Percentiles rank a stretch among this genome's conserved stretches.
These are phyloP conservation scores for Epichloe gansuensis DNA, from an alignment of 2,329 filamentous ascomycete species.

Conservation along the genomic window DNA sequence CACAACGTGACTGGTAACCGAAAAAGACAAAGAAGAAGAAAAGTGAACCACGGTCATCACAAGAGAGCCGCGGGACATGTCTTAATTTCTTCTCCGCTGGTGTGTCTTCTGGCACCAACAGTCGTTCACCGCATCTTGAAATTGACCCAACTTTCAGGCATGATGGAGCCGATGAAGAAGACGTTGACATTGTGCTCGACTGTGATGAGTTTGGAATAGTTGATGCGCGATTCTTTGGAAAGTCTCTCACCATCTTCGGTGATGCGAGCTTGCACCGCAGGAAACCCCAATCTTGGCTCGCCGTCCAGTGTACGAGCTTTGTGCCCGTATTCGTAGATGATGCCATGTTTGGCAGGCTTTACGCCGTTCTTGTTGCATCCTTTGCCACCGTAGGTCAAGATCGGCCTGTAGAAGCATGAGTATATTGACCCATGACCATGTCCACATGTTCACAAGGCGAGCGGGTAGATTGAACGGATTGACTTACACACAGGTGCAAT, in stretches of 20 bases:
- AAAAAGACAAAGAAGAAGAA: background rate
- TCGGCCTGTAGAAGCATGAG: constrained; percentile 28
- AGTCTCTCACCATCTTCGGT: constrained; percentile 32
- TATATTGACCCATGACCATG: background rate
- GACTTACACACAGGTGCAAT: constrained; percentile 43
- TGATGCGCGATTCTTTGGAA: constrained; percentile 39
- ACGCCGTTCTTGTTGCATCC: constrained; percentile 42
- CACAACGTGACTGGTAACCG: background rate
- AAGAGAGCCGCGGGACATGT: background rate
- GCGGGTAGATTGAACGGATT: background rate
- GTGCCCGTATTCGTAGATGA: constrained; percentile 29
- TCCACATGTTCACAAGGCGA: background rate
- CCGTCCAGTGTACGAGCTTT: constrained; percentile 21
- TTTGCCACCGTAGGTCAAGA: constrained; percentile 41
- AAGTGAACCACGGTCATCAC: background rate
- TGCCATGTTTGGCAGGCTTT: constrained; percentile 40
- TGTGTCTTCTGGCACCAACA: constrained; percentile 37
- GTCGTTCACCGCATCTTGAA: constrained; percentile 34
- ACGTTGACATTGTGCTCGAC: constrained; percentile 47
- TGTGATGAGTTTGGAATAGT: constrained; percentile 44
- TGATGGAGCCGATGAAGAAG: constrained; percentile 42
- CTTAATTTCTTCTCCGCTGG: constrained; percentile 17
- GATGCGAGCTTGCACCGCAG: constrained; percentile 32
- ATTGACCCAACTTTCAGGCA: constrained; percentile 25
- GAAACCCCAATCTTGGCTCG: constrained; percentile 38